Base-by-base conservation (phyloP, 352 stramenopile species). In the Phytopythium vexans region DNA sequence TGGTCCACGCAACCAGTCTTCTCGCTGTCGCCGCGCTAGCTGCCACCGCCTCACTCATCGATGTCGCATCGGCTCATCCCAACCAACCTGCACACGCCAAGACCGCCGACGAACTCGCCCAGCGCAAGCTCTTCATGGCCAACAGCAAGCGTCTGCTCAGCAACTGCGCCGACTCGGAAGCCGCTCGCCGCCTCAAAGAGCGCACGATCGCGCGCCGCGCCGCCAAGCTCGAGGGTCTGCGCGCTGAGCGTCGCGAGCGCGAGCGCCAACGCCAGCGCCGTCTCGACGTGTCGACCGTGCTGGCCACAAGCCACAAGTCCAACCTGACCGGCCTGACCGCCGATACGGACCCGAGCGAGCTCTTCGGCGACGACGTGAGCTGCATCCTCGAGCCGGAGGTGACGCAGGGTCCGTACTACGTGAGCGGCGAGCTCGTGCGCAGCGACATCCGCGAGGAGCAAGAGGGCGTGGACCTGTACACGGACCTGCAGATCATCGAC, bases 321-420 rank as follows among this genome's bases (percentile, higher is more conserved):
- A 46, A 15, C 41, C 9, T 46, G 15, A 54, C 49, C n/a, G 45
- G 45, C 8, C 32, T 41, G 6, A 16, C 56, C 12, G 8, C 34
- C 10, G 45, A 64, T 21, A 55, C 63, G 10, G 49, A 60, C 41
- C 16, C 43, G 1, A 50, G 15, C 12, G 44, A 32, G 49, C 41
- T 60, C 11, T 63, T 67, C 35, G 60, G 55, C 1, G 40, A 16
- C 31, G 55, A 67, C 15, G 54, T 62, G 14, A 64, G 58, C 40
- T 67, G 60, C 37, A 47, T 67, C 2, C 54, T 67, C 14, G 54
- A 63, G 36, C 54, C 60, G 1, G 54, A 67, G 37, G 60, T 67
- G 38, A 67, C 54, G 4, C 54, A 64, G 35, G 60, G 60, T 1
- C 60, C 60, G 11, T 64, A 67, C 45, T 64, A 67, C 49, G 55